Evolutionary conservation across 140 eudicot species (phyloP), one percentile per base, ranked within the genome.

Genomic region (Ambrosia hybrid): DNA sequence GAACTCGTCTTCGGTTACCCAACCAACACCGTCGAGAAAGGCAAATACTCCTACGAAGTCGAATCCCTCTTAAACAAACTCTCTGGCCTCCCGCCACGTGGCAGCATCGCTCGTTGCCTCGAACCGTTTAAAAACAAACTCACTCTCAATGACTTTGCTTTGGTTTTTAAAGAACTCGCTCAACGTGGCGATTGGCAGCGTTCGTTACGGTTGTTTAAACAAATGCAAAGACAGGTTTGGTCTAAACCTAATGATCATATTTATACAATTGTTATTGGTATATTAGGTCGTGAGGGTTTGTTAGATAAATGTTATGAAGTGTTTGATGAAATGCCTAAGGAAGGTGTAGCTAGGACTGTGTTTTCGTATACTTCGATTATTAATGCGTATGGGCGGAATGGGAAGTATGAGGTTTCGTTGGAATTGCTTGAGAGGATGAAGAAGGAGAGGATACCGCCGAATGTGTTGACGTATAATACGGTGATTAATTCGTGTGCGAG

Each of bases 161-260:
- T 71, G 39, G 95, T 93, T 10, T 93, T 93, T 72, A 87, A 84
- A 73, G 98, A 93, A 67, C 89, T 93, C 26, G 98, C 98, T 2
- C 85, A 74, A 0, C 92, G 98, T n/a, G 89, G 96, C n/a, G 98
- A 93, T 60, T 93, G 98, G 98, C 98, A 93, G 39, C 62, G 98
- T 6, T 89, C 98, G 0, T 82, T 93, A 2, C 88, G 98, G 10
- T 74, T 93, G 16, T 93, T 93, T 64, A 93, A 93, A 71, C 90
- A 93, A 33, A 93, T 93, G 96, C 98, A 93, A 86, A 72, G 98
- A 17, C 98, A 93, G 79, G 79, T 85, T 17, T 93, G 98, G 98
- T 87, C 93, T 30, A 93, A 90, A 73, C 98, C 98, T 0, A 93
- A 90, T 49, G 98, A 93, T 60, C 89, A 89, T 64, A 93, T 93